Evolutionary conservation across 176 grass and related monocot genomes (phyloP).

Genomic region (Guadua angustifolia): DNA sequence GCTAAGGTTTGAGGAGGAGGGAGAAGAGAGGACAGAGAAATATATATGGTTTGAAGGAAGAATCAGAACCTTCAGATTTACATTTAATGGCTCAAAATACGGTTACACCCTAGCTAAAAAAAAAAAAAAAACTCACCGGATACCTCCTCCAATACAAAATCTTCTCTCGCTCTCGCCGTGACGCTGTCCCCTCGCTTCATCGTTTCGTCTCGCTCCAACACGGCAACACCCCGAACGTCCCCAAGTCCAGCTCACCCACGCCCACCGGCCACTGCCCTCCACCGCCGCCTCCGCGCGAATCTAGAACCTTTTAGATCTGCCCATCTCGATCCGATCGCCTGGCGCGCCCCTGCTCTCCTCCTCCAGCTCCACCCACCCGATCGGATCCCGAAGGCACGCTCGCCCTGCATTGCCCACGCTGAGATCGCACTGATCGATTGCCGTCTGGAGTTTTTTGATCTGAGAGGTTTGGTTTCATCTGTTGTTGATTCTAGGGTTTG

Average conservation of each 20-base stretch:
- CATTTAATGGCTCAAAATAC: no score
- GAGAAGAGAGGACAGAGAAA: no score
- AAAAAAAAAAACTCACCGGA: no score
- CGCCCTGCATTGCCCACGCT: conserved; percentile 35
- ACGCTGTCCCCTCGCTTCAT: no score
- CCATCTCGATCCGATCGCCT: neutral
- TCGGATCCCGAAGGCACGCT: neutral
- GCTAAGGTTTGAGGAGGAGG: no score
- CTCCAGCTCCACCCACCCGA: neutral
- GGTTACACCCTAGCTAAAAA: no score
- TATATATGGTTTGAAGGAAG: no score
- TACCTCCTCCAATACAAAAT: no score
- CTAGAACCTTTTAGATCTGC: neutral
- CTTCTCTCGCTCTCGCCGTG: no score
- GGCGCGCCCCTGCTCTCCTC: neutral
- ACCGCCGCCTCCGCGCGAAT: neutral
- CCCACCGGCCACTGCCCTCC: neutral
- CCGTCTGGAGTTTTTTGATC: neutral
- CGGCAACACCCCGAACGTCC: neutral
- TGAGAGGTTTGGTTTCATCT: neutral
- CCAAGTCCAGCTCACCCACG: conserved; percentile 46
- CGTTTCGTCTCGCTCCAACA: neutral
- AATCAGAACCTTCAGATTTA: no score
- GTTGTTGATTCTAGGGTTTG: neutral
- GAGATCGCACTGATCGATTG: conserved; percentile 5